Percentiles rank a stretch among this genome's conserved stretches.
These are phyloP conservation scores for Colletotrichum spinosum DNA, from an alignment of 2,329 filamentous ascomycete genomes.

Conservation along the genomic window DNA sequence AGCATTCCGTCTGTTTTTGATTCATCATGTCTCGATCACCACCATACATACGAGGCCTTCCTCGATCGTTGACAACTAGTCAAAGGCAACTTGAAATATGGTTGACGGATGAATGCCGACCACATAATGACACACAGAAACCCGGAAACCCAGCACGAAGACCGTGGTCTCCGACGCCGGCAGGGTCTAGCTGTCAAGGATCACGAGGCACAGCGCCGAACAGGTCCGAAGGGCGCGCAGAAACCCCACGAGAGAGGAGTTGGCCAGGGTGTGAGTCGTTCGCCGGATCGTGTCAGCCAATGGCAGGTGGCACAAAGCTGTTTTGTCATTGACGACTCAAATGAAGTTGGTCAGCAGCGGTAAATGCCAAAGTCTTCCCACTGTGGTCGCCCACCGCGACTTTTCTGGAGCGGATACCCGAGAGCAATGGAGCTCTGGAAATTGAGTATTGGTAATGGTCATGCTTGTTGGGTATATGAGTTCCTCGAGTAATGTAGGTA, in stretches of 20 bases:
- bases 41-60: too few relatives aligned
- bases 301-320: conserved; percentile 10
- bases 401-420: neutral
- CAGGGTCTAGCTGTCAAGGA: conserved; percentile 10
- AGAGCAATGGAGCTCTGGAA: conserved; percentile 13
- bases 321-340: conserved; percentile 23
- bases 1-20: conserved; percentile 6
- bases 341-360: conserved; percentile 17
- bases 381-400: conserved; percentile 7
- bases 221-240: conserved; percentile 14
- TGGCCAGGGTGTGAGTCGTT: conserved; percentile 1
- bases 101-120: neutral
- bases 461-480: neutral
- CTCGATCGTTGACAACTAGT: too few relatives aligned
- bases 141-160: neutral
- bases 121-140: conserved; percentile 23
- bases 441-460: conserved; percentile 20
- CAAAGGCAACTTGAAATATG: too few relatives aligned
- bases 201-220: conserved; percentile 10
- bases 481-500: too few relatives aligned
- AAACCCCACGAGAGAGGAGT: conserved; percentile 11
- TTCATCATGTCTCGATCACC: too few relatives aligned
- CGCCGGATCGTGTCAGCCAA: conserved; percentile 12
- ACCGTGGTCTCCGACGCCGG: conserved; percentile 24
- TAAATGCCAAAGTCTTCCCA: neutral